A percentile compares a stretch with the other conserved stretches of the same genome.
Evolutionary conservation across 202 grass and related monocot species (phyloP).

Genomic region (Schoenoplectus triqueter): DNA sequence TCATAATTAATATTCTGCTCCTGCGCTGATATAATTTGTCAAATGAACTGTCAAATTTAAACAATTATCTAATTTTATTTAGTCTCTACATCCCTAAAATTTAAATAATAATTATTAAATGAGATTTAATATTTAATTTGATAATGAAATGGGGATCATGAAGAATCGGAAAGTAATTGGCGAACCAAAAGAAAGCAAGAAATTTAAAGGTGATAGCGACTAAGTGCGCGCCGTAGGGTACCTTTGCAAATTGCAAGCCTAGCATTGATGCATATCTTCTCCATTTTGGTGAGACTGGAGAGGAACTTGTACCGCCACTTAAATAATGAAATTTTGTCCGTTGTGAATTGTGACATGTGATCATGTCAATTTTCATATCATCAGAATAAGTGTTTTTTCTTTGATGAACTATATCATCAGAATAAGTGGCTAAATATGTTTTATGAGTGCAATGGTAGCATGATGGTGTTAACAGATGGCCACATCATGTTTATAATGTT

Average conservation of each 20-base stretch:
- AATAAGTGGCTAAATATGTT: background rate
- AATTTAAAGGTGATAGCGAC: conserved; percentile 15
- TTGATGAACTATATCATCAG: background rate
- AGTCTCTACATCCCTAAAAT: too few species aligned
- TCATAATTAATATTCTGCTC: too few species aligned
- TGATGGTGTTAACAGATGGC: too few species aligned
- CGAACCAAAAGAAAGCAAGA: conserved; percentile 15
- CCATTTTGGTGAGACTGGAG: background rate
- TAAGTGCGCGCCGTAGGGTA: background rate
- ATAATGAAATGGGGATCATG: too few species aligned
- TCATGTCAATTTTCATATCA: background rate
- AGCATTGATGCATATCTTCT: background rate
- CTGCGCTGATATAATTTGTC: too few species aligned
- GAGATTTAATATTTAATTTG: too few species aligned
- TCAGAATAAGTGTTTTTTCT: too few species aligned
- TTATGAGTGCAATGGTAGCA: background rate
- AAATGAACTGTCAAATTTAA: too few species aligned
- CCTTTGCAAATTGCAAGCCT: background rate
- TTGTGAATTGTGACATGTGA: background rate
- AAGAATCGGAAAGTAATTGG: background rate
- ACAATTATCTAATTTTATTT: too few species aligned
- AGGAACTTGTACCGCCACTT: background rate
- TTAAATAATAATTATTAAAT: too few species aligned
- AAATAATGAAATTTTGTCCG: background rate
- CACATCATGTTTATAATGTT: too few species aligned